Percentiles rank a stretch among this genome's conserved stretches.
Evolutionary conservation across 768 basidiomycete genomes (phyloP).

Genomic region (Suillus variegatus): DNA sequence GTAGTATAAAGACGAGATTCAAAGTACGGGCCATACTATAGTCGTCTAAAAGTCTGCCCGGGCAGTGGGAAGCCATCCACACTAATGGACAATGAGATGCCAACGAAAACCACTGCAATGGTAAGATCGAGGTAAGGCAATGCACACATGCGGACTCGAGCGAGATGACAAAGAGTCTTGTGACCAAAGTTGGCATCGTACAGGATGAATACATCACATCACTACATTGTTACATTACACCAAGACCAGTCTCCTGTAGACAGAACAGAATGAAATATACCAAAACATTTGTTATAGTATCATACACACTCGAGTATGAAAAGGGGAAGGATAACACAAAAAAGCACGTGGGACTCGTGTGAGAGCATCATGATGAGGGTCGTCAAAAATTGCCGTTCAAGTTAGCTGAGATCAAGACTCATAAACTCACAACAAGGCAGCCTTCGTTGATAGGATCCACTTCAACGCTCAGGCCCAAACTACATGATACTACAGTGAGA

Average conservation of each 20-base stretch:
- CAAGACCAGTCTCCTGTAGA: not conserved
- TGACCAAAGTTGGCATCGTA: too few relatives aligned
- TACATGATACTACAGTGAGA: slow-evolving; percentile 26
- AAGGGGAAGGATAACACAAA: not conserved
- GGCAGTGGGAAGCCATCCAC: too few relatives aligned
- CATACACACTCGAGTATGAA: not conserved
- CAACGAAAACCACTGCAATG: too few relatives aligned
- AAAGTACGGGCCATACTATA: too few relatives aligned
- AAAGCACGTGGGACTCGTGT: not conserved
- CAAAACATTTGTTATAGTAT: not conserved
- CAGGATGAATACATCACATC: too few relatives aligned
- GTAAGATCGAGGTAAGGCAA: too few relatives aligned
- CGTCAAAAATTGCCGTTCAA: not conserved
- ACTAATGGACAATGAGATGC: too few relatives aligned
- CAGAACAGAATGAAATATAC: not conserved
- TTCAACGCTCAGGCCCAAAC: slow-evolving; percentile 61
- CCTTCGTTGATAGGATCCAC: slow-evolving; percentile 79
- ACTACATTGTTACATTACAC: not conserved
- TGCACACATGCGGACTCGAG: too few relatives aligned
- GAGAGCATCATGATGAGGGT: not conserved
- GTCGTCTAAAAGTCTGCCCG: too few relatives aligned
- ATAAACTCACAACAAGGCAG: slow-evolving; percentile 78
- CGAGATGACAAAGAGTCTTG: too few relatives aligned
- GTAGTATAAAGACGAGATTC: too few relatives aligned
- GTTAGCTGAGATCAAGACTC: slow-evolving; percentile 12